Base-by-base conservation (phyloP, 2,329 filamentous ascomycete genomes). In the Colletotrichum sp. region DNA sequence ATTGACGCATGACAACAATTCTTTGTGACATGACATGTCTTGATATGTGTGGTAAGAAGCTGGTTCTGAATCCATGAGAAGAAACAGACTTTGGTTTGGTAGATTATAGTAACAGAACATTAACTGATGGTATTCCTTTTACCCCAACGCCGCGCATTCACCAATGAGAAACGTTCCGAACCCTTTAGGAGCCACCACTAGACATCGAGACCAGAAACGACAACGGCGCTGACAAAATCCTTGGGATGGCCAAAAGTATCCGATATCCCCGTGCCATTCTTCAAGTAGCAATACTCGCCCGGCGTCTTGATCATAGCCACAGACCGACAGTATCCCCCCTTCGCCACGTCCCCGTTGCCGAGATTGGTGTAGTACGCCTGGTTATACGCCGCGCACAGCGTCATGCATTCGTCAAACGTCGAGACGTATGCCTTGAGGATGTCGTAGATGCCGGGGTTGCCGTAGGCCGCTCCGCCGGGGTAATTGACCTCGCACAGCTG, bases 251-350 rank as follows among this genome's bases (percentile, higher is more conserved):
- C 75, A 30, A 66, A 66, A 12, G 76, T 78, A 15, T 77, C 67
- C 43, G 75, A 74, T 18, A 55, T 72, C 6, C 77, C 76, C 16
- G 78, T 79, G 5, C 69, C 76, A 36, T 79, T 79, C 71, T 79
- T 79, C 30, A 79, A 60, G 28, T 79, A 79, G 70, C 78, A 79
- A 18, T 77, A 79, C 60, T 76, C 78, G 7, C 78, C 78, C 2
- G 70, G 39, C 12, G 18, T 56, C 70, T 79, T 79, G 27, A 78
- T 74, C 66, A 80, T 75, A n/a, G 73, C 65, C 28, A 78, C 77
- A 36, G 75, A 76, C 32, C 72, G 66, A 18, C 78, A 77, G 8
- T 70, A 68, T 6, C 77, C 78, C 15, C 62, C 65, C 18, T 22
- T 27, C 9, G 27, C 48, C 12, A 76, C 62, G 6, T 18, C 39